Evolutionary conservation across 768 basidiomycete species (phyloP), one percentile per base, ranked within the genome.

Genomic region (Hygrophoropsis aurantiaca): DNA sequence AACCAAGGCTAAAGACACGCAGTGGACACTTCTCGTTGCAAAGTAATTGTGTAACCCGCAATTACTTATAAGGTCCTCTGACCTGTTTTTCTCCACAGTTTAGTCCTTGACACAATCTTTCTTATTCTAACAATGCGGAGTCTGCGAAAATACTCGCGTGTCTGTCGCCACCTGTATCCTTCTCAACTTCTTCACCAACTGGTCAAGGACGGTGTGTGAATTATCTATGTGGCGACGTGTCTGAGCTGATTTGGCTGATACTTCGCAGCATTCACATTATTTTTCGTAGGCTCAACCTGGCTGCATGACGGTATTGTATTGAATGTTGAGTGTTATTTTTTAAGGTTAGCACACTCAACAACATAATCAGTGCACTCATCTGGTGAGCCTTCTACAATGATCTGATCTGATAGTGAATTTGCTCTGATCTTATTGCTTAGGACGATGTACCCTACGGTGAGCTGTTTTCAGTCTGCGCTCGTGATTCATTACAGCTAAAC

Each of bases 91-190:
- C 13, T 30, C 7, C 13, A 30, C 13, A 51, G 50, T 20, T 18
- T 48, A 18, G 16, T 42, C 10, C 39, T 51, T 5, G 40, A 48
- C 27, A 33, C 27, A n/a, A 11, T 21, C 2, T n/a, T 51, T 10
- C 48, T 51, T 21, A 18, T 26, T n/a, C 19, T 48, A 19, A 51
- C 47, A 2, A 51, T 51, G 50, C 20, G 30, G 35, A 47, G 47
- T 36, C 46, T 51, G n/a, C 34, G 40, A 15, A 41, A 15, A 42
- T 34, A 51, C 26, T 42, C 47, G 5, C 23, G 26, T 20, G 39
- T 27, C 10, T 35, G 32, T 15, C 18, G 10, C 11, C 19, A 15
- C 10, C 47, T 36, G 8, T 48, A 48, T 37, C 40, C 34, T 2
- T 51, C 50, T 30, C 3, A 6, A 25, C 46, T 51, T 9, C 20